Percentiles rank a stretch among this genome's conserved stretches.
Conservation (phyloP, 352 stramenopile species). For the Lagenidium giganteum region DNA sequence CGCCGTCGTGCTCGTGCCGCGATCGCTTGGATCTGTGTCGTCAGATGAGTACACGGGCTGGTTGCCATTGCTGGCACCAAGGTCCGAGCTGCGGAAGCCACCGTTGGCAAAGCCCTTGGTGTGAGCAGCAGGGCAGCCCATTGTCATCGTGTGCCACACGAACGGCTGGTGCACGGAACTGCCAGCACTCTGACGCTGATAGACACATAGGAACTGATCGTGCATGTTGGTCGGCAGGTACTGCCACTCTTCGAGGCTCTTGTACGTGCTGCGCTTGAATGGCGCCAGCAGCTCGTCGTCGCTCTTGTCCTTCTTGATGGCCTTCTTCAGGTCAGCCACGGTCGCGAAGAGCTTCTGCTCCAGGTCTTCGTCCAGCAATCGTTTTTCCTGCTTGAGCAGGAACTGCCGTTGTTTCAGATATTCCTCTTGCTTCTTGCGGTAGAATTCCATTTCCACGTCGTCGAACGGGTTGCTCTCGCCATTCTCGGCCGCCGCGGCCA, state of each 20-base stretch:
- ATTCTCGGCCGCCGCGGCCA: slow-evolving; percentile 16
- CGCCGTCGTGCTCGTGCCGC: slow-evolving; percentile 26
- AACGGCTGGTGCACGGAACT: slow-evolving; percentile 57
- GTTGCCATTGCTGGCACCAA: background rate
- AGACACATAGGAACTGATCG: slow-evolving; percentile 72
- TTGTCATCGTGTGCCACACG: slow-evolving; percentile 85
- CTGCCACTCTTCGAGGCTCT: slow-evolving; percentile 73
- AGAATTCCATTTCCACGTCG: slow-evolving; percentile 54
- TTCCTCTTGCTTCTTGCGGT: slow-evolving; percentile 64
- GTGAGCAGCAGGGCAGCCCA: slow-evolving; percentile 76
- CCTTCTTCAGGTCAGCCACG: slow-evolving; percentile 9
- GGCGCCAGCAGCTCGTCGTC: slow-evolving; percentile 36
- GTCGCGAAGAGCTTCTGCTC: slow-evolving; percentile 41
- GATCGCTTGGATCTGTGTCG: slow-evolving; percentile 20
- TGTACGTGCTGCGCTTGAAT: slow-evolving; percentile 85
- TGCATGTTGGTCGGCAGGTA: slow-evolving; percentile 85
- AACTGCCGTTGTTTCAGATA: slow-evolving; percentile 76
- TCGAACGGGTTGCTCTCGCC: slow-evolving; percentile 23
- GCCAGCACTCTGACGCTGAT: too few species aligned
- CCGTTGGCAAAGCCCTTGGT: slow-evolving; percentile 76
- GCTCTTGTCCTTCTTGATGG: slow-evolving; percentile 13
- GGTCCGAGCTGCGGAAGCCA: slow-evolving; percentile 33
- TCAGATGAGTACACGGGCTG: slow-evolving; percentile 18
- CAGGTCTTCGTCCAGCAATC: slow-evolving; percentile 43
- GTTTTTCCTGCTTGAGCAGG: slow-evolving; percentile 69